Base-by-base conservation (phyloP, 257 asterid genomes). In the Solanum pennellii region DNA sequence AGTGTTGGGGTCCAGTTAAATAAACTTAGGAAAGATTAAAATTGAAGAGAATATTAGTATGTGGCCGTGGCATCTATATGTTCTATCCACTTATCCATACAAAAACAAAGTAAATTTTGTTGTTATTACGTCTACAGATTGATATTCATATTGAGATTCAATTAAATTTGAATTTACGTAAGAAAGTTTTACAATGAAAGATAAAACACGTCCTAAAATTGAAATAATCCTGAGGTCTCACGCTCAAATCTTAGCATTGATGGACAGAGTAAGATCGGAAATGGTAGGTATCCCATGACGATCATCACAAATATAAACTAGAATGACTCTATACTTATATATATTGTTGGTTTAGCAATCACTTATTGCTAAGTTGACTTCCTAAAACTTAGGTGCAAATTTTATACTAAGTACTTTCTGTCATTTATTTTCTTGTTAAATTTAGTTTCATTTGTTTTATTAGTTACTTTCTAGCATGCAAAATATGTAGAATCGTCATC, bases 251-350 rank as follows among this genome's bases (percentile, higher is more conserved):
- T 52, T 52, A 52, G 60, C 60, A 52, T 52, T 16, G 60, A 52
- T 52, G 60, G 60, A 0, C 9, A 52, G 0, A 52, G 60, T 49
- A 49, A 52, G 9, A 13, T 47, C 9, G 0, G 0, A 52, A 21
- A 52, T 16, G 0, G 3, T 16, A 52, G 0, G 9, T 49, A 49
- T 2, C 1, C 9, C 0, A 1, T 16, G 60, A 49, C 0, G 60
- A 9, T 15, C 60, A 16, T 52, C 60, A 52, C 60, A 52, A 52
- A 52, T 16, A 52, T 16, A 52, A 52, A 52, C 60, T 52, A 35
- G 39, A 9, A 5, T 10, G 1, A 35, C 1, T 18, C 3, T 33
- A 33, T 33, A 33, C 14, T 20, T 62, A 62, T 62, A 23, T 73
- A 62, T 62, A 10, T 73, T 18, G 2, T 2, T 73, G 47, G 47